Base-by-base conservation (phyloP, 345 rosid genomes). In the Hibiscus mutabilis region DNA sequence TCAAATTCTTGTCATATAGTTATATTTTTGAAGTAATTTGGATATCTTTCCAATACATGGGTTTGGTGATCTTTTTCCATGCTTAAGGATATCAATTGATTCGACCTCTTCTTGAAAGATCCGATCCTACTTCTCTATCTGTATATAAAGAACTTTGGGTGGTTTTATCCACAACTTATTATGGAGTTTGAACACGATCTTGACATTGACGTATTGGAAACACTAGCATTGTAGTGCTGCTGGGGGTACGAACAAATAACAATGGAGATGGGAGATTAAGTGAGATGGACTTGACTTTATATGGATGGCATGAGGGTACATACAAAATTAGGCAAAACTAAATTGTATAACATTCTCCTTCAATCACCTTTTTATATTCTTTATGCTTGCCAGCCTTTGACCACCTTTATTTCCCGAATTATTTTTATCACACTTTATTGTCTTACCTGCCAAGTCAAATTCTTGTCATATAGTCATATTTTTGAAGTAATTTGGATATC, bases 291-390 rank as follows among this genome's bases (percentile, higher is more conserved):
- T 19, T 40, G 6, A 63, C 6, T 11, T 63, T 35, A 37, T 11
- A 49, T 31, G 59, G 51, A 51, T 31, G 49, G 10, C 18, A 69
- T 29, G 71, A 27, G n/a, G 57, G 8, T 67, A 16, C 57, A 13
- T 8, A 53, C 16, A 15, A 27, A 29, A n/a, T 68, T 27, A 27
- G 33, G 60, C 44, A 2, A 44, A 65, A 65, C 16, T 24, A 21
- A 44, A 64, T 14, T 40, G 31, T 22, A 12, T 88, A 91, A 79
- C 21, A 22, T 74, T 22, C 55, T 76, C 18, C 24, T 37, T 42
- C 10, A 27, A 22, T 44, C 15, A 25, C 58, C 37, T 25, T 16
- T 66, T 47, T 49, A 67, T 27, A 27, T 25, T 49, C 25, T 27
- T 49, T 49, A 67, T 18, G 42, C 42, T 16, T 18, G 25, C 44